Percentiles rank a stretch among this genome's conserved stretches.
Evolutionary conservation across 2,329 filamentous ascomycete genomes (phyloP).

Genomic region (Ophiocordyceps robertsii): DNA sequence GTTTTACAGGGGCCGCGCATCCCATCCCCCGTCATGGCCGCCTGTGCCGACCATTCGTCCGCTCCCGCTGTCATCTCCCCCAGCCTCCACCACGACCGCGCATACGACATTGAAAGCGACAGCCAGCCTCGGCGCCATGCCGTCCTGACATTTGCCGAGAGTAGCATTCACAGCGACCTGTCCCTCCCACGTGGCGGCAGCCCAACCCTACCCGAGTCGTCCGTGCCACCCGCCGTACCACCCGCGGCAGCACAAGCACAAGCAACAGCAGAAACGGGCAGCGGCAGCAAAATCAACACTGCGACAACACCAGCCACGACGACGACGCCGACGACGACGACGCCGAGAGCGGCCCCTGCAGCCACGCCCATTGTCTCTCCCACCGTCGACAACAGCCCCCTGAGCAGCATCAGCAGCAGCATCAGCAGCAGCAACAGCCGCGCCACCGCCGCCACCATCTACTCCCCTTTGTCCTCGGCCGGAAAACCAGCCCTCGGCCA

Average conservation of each 20-base stretch:
- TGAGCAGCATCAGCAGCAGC: background rate
- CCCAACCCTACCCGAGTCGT: constrained; percentile 1
- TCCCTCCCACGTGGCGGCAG: constrained; percentile 10
- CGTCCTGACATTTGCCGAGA: constrained; percentile 14
- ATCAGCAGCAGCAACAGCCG: background rate
- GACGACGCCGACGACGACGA: background rate
- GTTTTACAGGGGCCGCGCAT: background rate
- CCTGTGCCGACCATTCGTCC: constrained; percentile 3
- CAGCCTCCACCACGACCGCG: background rate
- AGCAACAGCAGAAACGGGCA: background rate
- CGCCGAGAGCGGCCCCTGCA: background rate
- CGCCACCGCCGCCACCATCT: background rate
- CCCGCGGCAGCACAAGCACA: constrained; percentile 1
- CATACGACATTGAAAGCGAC: background rate
- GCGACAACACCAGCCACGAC: background rate
- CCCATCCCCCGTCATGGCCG: constrained; percentile 4
- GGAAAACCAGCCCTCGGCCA: background rate
- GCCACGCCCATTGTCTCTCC: background rate
- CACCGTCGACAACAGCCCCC: too few species aligned
- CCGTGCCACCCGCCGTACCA: constrained; percentile 2
- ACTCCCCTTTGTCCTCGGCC: background rate
- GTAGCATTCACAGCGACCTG: constrained; percentile 10
- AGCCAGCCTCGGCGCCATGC: constrained; percentile 2
- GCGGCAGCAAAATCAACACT: background rate
- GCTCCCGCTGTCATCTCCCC: constrained; percentile 4